Base-by-base conservation (phyloP, 768 basidiomycete genomes). In the Tremella mesenterica region DNA sequence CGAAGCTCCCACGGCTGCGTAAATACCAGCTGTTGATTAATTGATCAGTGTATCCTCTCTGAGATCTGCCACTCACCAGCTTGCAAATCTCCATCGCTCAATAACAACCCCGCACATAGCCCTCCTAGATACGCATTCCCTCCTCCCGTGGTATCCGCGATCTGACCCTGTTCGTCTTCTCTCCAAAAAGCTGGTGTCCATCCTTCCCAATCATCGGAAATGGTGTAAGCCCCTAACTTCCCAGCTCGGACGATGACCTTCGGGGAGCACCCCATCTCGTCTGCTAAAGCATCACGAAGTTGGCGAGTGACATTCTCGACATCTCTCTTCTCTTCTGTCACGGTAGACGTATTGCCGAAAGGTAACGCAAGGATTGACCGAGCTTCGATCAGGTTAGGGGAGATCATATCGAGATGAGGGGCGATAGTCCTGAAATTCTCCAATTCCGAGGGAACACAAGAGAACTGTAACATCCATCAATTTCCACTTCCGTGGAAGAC, bases 61-160 rank as follows among this genome's bases (percentile, higher is more conserved):
- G n/a, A n/a, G n/a, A n/a, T n/a, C n/a, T n/a, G n/a, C n/a, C 12
- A 41, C 61, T 48, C 25, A 69, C 67, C 61, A 29, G 30, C 38
- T 46, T 55, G 23, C 16, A 56, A 53, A 52, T 70, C 56, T 2
- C 54, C 67, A 12, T 59, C 39, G 21, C 46, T 30, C 3, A 63
- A 29, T 8, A 65, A 27, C 36, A 70, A 33, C 2, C 68, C 68
- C 31, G 65, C 68, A 16, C 41, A 56, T 6, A 70, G 47, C 0
- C 68, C 68, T 30, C 68, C 68, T 34, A 70, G 26, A 31, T 61
- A 70, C 4, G 60, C 65, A 44, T 70, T 70, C 6, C 68, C 68
- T 5, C 68, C 65, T 6, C 68, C 68, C 4, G 68, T 70, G 7
- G 54, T 39, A 54, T 70, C 68, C 1, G 63, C 57, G 2, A 70